phyloP scores from a whole-genome alignment of 2,329 filamentous ascomycete species.

The Aspergillus eucalypticola region DNA sequence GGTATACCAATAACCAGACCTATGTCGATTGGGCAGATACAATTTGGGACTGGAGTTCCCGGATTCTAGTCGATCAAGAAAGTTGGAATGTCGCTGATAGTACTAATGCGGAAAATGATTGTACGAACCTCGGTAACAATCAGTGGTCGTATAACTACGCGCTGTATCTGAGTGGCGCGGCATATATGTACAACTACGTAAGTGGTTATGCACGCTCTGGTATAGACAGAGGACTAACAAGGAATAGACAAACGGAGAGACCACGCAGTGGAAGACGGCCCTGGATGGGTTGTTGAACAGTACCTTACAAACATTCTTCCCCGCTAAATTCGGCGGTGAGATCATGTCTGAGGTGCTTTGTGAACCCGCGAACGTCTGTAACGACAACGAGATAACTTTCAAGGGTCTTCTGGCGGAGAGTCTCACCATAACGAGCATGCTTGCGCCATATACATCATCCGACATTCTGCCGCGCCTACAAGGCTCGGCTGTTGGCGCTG shows the following conservation, averaged over 20 bases:
- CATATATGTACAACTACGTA: constrained; percentile 55
- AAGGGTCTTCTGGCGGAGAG: constrained; percentile 64
- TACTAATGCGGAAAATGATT: constrained; percentile 50
- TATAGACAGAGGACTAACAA: background rate
- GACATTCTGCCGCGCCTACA: constrained; percentile 52
- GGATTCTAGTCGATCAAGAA: constrained; percentile 47
- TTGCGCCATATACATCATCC: constrained; percentile 56
- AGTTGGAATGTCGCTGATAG: constrained; percentile 55
- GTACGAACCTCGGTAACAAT: constrained; percentile 49
- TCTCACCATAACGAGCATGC: constrained; percentile 54
- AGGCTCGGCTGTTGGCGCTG: constrained; percentile 54
- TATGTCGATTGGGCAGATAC: constrained; percentile 63
- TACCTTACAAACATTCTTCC: constrained; percentile 52
- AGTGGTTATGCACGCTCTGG: constrained; percentile 13
- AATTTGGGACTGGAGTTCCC: constrained; percentile 57
- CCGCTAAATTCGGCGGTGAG: constrained; percentile 35
- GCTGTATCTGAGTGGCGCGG: constrained; percentile 53
- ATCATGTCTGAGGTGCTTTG: constrained; percentile 61
- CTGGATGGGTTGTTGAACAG: constrained; percentile 59
- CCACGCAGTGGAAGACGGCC: constrained; percentile 52
- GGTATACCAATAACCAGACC: constrained; percentile 17
- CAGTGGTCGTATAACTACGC: constrained; percentile 59
- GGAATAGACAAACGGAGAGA: constrained; percentile 31
- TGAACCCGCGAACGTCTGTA: constrained; percentile 54
- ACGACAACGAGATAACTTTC: constrained; percentile 61